These are phyloP conservation scores for Auricularia cornea DNA, from an alignment of 768 basidiomycete species.

Conservation along the genomic window DNA sequence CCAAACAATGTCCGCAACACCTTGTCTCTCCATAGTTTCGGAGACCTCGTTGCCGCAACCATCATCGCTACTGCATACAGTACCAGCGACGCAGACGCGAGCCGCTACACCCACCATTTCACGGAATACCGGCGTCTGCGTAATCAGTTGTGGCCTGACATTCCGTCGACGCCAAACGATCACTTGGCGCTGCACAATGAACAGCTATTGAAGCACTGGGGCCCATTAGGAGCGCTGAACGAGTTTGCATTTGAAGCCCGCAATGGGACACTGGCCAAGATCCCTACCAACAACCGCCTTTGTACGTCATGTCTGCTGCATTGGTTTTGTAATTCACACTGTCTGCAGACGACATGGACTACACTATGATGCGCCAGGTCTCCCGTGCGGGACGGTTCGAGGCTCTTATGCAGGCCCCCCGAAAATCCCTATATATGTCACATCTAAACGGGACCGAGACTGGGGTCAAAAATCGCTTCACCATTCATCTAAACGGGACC, in stretches of 20 bases:
- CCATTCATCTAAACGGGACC: too few relatives aligned
- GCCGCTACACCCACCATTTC: background rate
- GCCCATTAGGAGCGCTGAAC: background rate
- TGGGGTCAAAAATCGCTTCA: too few relatives aligned
- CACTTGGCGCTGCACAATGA: background rate
- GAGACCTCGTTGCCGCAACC: background rate
- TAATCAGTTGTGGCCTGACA: background rate
- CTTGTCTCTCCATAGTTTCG: background rate
- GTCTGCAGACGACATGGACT: background rate
- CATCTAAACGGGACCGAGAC: too few relatives aligned
- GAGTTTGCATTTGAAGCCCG: background rate
- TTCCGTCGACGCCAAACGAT: background rate
- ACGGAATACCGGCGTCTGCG: background rate
- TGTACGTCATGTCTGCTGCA: background rate
- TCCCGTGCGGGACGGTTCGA: too few relatives aligned
- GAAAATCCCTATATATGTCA: too few relatives aligned
- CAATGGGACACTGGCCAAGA: background rate
- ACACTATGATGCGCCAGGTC: background rate
- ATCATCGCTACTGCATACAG: background rate
- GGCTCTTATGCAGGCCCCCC: too few relatives aligned
- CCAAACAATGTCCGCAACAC: background rate
- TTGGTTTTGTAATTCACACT: background rate
- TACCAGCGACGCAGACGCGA: background rate
- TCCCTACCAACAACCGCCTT: background rate
- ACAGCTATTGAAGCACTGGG: background rate